Base-by-base conservation (phyloP, 2,329 filamentous ascomycete species). In the Aspergillus ustus region DNA sequence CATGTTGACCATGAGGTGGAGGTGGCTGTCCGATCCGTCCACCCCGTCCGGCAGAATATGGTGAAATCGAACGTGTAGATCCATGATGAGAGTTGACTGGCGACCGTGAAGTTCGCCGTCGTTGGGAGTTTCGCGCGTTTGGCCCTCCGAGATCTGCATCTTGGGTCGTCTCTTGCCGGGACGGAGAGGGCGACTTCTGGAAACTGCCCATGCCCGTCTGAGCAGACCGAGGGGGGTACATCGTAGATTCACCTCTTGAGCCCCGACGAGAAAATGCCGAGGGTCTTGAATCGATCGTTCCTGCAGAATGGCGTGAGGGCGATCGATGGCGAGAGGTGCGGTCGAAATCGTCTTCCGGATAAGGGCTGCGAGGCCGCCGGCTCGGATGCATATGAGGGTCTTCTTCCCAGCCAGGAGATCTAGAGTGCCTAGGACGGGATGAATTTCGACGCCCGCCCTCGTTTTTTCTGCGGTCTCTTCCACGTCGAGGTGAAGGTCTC, bases 11-110 rank as follows among this genome's bases (percentile, higher is more conserved):
- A 34, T 78, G 75, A 67, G 82, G 79, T 59, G 66, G 60, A 48
- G 70, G 60, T 43, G 58, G 56, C 37, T 73, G 83, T 20, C 80
- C 81, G 63, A 75, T 77, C 82, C 86, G 86, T 55, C 80, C 81
- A 31, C 84, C 83, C 73, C 86, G 80, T 52, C 80, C 80, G 64
- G 79, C 78, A 43, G 80, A 80, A 70, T 89, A 86, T 15, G 88
- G 86, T 44, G 88, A 89, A 48, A 85, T 84, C 9, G 82, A 81
- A 62, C 83, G 83, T n/a, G 88, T 86, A 19, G 88, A 89, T 50
- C 83, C 83, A 66, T 87, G 85, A 67, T 84, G 82, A 19, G 82
- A 83, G 54, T 82, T 83, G 55, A 78, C 83, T 20, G 85, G 82
- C 52, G 78, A 76, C 43, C 78, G 74, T 51, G 78, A 72, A 25